Evolutionary conservation across 345 rosid genomes (phyloP).

Genomic region (Eucalyptus cloeziana): DNA sequence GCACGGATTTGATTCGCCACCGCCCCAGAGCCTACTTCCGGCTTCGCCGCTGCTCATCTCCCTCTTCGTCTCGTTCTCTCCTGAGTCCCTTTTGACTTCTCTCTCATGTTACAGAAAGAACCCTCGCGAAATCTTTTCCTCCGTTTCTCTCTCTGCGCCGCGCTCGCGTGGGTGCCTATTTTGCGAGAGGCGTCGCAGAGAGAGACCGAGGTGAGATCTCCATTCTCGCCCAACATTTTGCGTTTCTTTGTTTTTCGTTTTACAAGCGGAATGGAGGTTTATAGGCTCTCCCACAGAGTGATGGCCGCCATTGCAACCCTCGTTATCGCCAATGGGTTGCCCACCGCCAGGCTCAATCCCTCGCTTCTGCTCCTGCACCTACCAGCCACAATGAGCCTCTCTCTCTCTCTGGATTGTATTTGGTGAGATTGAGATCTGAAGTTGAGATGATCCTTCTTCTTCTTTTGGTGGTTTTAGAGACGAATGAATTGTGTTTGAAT

Average conservation of each 20-base stretch:
- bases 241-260: not conserved
- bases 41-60: not conserved
- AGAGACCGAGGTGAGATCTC: not conserved
- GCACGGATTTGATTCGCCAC: not conserved
- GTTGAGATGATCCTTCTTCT: not conserved
- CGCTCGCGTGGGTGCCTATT: not conserved
- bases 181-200: not conserved
- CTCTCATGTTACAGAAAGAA: not conserved
- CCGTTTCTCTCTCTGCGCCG: not conserved
- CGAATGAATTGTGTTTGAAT: not conserved
- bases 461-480: not conserved
- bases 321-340: constrained; percentile 29
- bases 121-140: not conserved
- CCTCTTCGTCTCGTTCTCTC: not conserved
- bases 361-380: constrained; percentile 68
- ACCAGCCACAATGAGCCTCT: constrained; percentile 52
- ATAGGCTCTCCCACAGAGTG: constrained; percentile 21
- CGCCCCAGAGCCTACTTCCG: not conserved
- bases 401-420: not conserved
- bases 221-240: not conserved
- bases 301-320: constrained; percentile 13
- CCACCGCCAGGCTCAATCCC: constrained; percentile 45
- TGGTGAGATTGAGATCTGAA: not conserved
- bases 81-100: not conserved
- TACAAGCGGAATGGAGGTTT: constrained; percentile 27